These are phyloP conservation scores for Serendipita sp. DNA, from an alignment of 768 basidiomycete species.

Conservation along the genomic window DNA sequence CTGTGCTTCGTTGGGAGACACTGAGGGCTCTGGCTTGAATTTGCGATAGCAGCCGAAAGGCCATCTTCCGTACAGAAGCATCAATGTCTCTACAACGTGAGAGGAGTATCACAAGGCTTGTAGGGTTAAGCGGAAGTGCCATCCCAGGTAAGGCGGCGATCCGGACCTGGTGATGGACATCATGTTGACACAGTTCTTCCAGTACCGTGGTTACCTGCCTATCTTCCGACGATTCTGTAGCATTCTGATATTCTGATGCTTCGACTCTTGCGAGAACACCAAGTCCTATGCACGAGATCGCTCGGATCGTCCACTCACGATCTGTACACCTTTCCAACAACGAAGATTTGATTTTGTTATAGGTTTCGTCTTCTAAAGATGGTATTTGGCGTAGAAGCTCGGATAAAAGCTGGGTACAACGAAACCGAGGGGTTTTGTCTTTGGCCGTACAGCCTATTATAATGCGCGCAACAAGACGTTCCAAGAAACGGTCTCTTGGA, in stretches of 20 bases:
- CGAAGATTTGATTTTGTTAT: background rate
- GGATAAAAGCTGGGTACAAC: conserved; percentile 2
- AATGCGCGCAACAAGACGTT: background rate
- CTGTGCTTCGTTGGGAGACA: conserved; percentile 55
- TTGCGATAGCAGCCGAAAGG: conserved; percentile 26
- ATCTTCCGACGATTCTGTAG: background rate
- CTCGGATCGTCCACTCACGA: background rate
- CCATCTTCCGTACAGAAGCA: conserved; percentile 49
- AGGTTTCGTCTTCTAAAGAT: background rate
- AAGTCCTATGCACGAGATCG: background rate
- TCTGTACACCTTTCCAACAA: background rate
- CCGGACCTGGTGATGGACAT: background rate
- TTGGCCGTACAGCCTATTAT: background rate
- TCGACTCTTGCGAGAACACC: background rate
- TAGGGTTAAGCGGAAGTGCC: conserved; percentile 32
- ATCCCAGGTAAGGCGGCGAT: background rate
- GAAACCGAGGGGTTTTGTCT: background rate
- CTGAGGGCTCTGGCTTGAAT: conserved; percentile 30
- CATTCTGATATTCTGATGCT: background rate
- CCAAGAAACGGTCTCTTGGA: background rate
- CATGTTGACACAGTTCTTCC: background rate
- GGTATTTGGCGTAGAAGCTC: background rate
- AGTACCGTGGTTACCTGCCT: background rate
- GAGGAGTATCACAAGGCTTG: conserved; percentile 50
- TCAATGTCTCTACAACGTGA: conserved; percentile 70